Evolutionary conservation across 805 yeast species (phyloP).

Genomic region (Torulaspora maleeae): DNA sequence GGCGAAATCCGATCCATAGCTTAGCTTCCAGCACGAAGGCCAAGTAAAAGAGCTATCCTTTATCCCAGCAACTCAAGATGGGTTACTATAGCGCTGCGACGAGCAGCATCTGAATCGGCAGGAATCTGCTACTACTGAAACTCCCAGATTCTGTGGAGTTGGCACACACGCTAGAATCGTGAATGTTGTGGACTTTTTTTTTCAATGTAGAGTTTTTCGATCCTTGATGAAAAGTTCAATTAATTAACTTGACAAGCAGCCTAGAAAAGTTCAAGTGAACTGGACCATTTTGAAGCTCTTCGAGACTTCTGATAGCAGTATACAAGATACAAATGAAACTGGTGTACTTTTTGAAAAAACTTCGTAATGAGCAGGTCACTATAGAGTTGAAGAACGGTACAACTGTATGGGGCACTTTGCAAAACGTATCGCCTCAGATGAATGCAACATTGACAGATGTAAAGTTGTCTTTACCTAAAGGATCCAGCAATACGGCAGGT

Average conservation of each 20-base stretch:
- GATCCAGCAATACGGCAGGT: constrained; percentile 9
- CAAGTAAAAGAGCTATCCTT: background rate
- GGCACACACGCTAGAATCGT: too few species aligned
- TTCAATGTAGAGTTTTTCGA: too few species aligned
- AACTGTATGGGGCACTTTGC: constrained; percentile 74
- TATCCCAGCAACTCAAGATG: background rate
- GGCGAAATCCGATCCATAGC: constrained; percentile 8
- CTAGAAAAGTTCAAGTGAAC: background rate
- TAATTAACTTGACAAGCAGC: too few species aligned
- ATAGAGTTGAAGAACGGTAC: constrained; percentile 91
- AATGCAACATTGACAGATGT: constrained; percentile 77
- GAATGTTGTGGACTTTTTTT: too few species aligned
- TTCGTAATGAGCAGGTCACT: constrained; percentile 80
- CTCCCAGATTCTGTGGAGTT: too few species aligned
- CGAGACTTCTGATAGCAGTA: background rate
- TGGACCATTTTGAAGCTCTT: background rate
- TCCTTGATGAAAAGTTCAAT: too few species aligned
- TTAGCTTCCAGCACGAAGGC: background rate
- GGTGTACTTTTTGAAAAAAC: constrained; percentile 65
- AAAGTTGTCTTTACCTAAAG: constrained; percentile 55
- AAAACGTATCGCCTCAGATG: constrained; percentile 87
- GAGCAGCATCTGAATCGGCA: background rate
- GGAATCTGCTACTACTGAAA: too few species aligned
- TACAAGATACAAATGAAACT: constrained; percentile 24
- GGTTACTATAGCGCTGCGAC: background rate